These are phyloP conservation scores for Saccharum spontaneum DNA, from an alignment of 176 grass and related monocot species.

Conservation along the genomic window DNA sequence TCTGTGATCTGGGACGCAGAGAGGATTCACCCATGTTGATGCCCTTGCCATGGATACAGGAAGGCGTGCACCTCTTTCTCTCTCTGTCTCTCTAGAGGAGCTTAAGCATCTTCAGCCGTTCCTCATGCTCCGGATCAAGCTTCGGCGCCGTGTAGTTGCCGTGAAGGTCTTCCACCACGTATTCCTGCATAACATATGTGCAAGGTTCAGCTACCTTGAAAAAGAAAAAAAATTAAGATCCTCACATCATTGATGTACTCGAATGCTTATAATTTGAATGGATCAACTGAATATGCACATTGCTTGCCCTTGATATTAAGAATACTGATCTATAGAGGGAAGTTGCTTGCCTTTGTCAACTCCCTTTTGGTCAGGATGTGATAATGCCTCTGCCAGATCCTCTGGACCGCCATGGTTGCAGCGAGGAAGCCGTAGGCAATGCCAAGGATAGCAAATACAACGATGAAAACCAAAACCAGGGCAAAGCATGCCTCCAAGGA, in stretches of 20 bases:
- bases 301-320: neutral
- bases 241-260: neutral
- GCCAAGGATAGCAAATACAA: conserved; percentile 86
- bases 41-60: neutral
- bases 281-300: neutral
- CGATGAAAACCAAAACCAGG: conserved; percentile 80
- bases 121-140: conserved; percentile 84
- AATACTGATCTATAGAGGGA: neutral
- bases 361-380: conserved; percentile 96
- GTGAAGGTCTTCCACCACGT: conserved; percentile 82
- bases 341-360: conserved; percentile 74
- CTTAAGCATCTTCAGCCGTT: conserved; percentile 80
- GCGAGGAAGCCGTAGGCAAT: conserved; percentile 91
- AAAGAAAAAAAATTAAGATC: neutral
- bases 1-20: neutral
- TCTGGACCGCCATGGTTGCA: conserved; percentile 85
- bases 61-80: neutral
- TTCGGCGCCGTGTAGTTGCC: conserved; percentile 78
- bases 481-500: conserved; percentile 96
- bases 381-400: conserved; percentile 99
- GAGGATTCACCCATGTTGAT: neutral
- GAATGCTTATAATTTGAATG: neutral
- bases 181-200: conserved; percentile 58
- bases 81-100: conserved; percentile 52
- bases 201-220: neutral